These are phyloP conservation scores for Colletotrichum lindemuthianum DNA, from an alignment of 2,329 filamentous ascomycete genomes.

Conservation along the genomic window DNA sequence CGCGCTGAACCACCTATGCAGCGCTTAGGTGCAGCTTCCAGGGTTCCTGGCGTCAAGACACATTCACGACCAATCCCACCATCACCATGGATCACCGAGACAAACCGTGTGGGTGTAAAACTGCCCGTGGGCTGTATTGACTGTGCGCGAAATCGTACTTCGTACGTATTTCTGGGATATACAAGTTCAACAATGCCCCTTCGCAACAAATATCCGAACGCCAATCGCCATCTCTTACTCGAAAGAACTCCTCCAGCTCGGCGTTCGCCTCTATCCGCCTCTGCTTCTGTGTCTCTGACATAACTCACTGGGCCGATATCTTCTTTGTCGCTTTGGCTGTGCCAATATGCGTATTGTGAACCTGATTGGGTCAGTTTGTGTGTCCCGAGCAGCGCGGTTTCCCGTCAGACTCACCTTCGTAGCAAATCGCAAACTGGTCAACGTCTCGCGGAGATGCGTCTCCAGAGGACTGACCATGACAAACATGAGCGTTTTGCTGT, in stretches of 20 bases:
- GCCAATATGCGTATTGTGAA: slow-evolving; percentile 91
- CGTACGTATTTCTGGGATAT: slow-evolving; percentile 37
- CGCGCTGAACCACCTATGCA: no score
- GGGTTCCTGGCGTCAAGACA: no score
- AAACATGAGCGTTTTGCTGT: slow-evolving; percentile 98
- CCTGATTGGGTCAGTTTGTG: slow-evolving; percentile 52
- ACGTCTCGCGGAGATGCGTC: slow-evolving; percentile 88
- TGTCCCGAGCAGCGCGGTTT: no score
- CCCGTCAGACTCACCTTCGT: slow-evolving; percentile 77
- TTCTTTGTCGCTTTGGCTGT: slow-evolving; percentile 82
- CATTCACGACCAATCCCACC: background rate
- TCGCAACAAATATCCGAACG: slow-evolving; percentile 29
- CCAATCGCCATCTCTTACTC: slow-evolving; percentile 21
- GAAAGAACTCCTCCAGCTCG: slow-evolving; percentile 26
- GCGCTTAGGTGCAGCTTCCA: no score
- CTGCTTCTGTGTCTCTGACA: no score
- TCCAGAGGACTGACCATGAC: slow-evolving; percentile 96
- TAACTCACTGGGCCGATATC: slow-evolving; percentile 37
- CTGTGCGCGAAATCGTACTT: slow-evolving; percentile 36
- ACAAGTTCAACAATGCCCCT: slow-evolving; percentile 33
- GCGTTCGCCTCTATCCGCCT: no score
- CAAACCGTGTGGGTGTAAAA: slow-evolving; percentile 1
- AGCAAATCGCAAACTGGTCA: slow-evolving; percentile 95
- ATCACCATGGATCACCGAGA: background rate
- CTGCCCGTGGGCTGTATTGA: slow-evolving; percentile 29